Percentiles rank a stretch among this genome's conserved stretches.
phyloP scores from a whole-genome alignment of 2,329 filamentous ascomycete species.

The Cytospora piceae region DNA sequence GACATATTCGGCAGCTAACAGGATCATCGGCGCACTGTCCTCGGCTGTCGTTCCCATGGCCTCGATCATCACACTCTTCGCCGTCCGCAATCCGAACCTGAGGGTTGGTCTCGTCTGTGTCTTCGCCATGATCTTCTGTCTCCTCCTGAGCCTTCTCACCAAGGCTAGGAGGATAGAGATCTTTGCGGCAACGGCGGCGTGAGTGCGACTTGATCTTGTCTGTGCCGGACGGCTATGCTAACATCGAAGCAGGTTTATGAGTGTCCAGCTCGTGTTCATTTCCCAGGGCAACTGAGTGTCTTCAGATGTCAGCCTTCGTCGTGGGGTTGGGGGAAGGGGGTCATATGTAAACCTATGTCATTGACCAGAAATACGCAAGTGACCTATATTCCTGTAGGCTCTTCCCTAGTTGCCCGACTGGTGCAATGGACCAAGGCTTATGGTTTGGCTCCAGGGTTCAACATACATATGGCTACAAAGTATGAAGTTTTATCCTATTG shows the following conservation, averaged over 20 bases:
- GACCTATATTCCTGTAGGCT: too few species aligned
- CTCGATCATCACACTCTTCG: constrained; percentile 33
- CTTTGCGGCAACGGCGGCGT: constrained; percentile 38
- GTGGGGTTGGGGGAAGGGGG: too few species aligned
- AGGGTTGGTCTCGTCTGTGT: constrained; percentile 35
- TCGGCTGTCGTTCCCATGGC: constrained; percentile 32
- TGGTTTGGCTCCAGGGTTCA: too few species aligned
- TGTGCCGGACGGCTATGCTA: not conserved
- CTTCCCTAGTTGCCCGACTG: too few species aligned
- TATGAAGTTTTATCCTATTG: too few species aligned
- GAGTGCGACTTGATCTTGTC: not conserved
- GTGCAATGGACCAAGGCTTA: too few species aligned
- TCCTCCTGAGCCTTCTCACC: constrained; percentile 35
- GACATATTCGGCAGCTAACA: constrained; percentile 14
- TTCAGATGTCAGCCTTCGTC: rapidly evolving
- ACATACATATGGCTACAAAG: too few species aligned
- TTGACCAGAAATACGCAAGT: too few species aligned
- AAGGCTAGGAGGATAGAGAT: constrained; percentile 38
- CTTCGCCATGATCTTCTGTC: constrained; percentile 37
- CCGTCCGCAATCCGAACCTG: constrained; percentile 29
- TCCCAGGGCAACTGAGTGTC: constrained; percentile 2
- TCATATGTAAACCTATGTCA: too few species aligned
- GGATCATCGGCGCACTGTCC: constrained; percentile 31
- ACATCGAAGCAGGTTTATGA: constrained; percentile 25
- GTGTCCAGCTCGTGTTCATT: constrained; percentile 26